Evolutionary conservation across 2,329 filamentous ascomycete species (phyloP).

Genomic region (Dactylellina haptotyla): DNA sequence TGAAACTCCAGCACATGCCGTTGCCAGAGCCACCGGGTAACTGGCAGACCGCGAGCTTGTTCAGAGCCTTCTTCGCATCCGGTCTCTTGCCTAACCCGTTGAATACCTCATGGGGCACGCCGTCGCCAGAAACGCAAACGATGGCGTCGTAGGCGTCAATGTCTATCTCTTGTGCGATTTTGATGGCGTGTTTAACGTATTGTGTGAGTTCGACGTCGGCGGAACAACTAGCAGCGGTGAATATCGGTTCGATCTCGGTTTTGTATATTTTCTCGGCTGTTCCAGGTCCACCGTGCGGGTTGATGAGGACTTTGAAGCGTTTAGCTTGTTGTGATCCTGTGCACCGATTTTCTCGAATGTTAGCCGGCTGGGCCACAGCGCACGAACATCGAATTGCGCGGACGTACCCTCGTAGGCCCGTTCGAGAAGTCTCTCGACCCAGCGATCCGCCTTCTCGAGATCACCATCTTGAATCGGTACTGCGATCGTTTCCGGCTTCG

Average conservation of each 20-base stretch:
- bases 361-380: background rate
- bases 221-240: conserved; percentile 80
- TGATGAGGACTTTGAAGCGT: conserved; percentile 86
- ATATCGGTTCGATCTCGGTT: conserved; percentile 79
- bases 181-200: conserved; percentile 78
- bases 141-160: conserved; percentile 84
- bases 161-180: conserved; percentile 79
- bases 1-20: conserved; percentile 88
- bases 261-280: conserved; percentile 77
- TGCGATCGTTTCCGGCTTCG: conserved; percentile 71
- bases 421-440: conserved; percentile 73
- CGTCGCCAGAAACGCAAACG: conserved; percentile 90
- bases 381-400: background rate
- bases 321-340: conserved; percentile 71
- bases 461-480: conserved; percentile 70
- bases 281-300: conserved; percentile 89
- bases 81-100: conserved; percentile 83
- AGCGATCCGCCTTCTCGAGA: conserved; percentile 67
- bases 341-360: conserved; percentile 1
- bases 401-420: conserved; percentile 67
- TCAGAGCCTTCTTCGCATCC: conserved; percentile 78
- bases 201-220: conserved; percentile 78
- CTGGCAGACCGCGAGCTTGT: conserved; percentile 81
- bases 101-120: conserved; percentile 90
- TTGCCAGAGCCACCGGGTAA: conserved; percentile 95